These are phyloP conservation scores for Saccharomycopsis capsularis DNA, from an alignment of 805 yeast genomes.

Conservation along the genomic window DNA sequence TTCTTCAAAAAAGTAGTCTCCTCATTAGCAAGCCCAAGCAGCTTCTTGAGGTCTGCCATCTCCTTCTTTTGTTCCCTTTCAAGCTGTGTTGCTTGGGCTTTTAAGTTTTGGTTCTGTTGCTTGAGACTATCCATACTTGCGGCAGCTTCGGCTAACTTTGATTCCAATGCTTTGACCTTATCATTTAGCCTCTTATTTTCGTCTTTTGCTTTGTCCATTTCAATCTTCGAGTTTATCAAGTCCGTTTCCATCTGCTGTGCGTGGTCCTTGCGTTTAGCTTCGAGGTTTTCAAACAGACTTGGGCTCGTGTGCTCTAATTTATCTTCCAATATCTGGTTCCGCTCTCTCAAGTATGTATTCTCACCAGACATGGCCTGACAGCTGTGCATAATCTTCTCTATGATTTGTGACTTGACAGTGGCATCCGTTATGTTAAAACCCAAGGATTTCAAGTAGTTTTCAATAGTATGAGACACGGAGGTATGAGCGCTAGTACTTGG, in stretches of 20 bases:
- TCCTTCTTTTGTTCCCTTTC: constrained; percentile 2
- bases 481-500: constrained; percentile 2
- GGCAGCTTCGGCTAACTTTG: background rate
- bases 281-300: background rate
- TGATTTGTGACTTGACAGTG: constrained; percentile 4
- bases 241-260: background rate
- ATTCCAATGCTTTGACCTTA: too few species aligned
- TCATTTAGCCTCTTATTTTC: too few species aligned
- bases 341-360: constrained; percentile 13
- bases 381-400: constrained; percentile 12
- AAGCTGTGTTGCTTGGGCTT: background rate
- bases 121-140: background rate
- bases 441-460: constrained; percentile 3
- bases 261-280: background rate
- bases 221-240: background rate
- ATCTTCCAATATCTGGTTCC: constrained; percentile 9
- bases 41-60: background rate
- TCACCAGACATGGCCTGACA: constrained; percentile 15
- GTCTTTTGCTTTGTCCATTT: background rate
- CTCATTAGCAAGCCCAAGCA: background rate
- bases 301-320: background rate
- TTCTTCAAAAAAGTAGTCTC: constrained; percentile 1
- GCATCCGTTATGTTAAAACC: background rate
- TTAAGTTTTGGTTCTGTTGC: background rate
- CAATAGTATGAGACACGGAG: constrained; percentile 2